Evolutionary conservation across 2,329 filamentous ascomycete genomes (phyloP).

Genomic region (Fusarium tanahbumbuense): DNA sequence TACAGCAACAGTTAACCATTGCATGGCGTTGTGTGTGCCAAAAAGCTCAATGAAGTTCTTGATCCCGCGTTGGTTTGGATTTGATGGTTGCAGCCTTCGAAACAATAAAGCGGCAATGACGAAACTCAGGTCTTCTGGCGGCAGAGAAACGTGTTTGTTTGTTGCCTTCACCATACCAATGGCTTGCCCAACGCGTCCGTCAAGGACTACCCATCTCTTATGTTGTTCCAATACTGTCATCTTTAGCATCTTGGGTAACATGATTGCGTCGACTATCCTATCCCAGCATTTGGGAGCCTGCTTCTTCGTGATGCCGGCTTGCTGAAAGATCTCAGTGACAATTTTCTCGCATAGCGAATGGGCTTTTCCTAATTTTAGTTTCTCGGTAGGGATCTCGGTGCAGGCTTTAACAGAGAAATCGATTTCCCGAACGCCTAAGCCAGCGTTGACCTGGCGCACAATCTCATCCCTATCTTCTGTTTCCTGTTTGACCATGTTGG

Average conservation of each 20-base stretch:
- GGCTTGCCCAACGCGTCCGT: too few relatives aligned
- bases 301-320: accelerated
- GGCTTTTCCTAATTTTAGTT: accelerated
- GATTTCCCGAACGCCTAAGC: neutral
- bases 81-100: accelerated
- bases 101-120: accelerated
- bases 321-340: neutral
- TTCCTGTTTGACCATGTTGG: neutral
- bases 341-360: neutral
- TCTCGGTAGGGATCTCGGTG: accelerated
- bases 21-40: accelerated
- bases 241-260: accelerated
- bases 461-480: neutral
- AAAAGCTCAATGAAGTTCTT: accelerated
- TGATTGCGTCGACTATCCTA: accelerated
- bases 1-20: neutral
- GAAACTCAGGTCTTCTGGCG: accelerated
- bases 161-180: too few relatives aligned
- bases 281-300: accelerated
- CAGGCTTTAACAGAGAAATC: neutral
- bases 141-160: too few relatives aligned
- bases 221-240: accelerated
- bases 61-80: accelerated
- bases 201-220: accelerated
- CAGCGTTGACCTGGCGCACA: neutral